Evolutionary conservation across 257 asterid genomes (phyloP).

Genomic region (Linderniella brevidens): DNA sequence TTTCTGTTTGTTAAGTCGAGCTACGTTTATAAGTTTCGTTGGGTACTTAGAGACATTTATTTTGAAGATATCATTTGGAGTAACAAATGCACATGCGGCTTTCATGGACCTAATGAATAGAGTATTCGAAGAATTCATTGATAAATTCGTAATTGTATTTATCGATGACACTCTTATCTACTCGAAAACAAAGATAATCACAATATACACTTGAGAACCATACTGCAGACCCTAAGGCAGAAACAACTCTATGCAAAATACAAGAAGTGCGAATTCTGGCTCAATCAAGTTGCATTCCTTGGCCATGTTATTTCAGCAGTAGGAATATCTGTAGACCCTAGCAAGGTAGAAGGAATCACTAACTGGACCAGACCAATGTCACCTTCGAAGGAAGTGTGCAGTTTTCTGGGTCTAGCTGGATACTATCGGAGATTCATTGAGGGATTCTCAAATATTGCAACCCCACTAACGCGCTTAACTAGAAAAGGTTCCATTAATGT

Average conservation of each 20-base stretch:
- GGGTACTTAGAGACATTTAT: no score
- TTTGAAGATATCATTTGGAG: no score
- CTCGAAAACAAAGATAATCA: not conserved
- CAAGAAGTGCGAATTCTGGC: no score
- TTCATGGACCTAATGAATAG: not conserved
- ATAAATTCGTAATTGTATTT: not conserved
- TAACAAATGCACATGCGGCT: not conserved
- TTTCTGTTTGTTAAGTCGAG: no score
- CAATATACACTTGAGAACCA: not conserved
- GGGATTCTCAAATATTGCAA: not conserved
- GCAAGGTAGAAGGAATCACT: not conserved
- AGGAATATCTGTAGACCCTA: not conserved
- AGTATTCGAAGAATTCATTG: not conserved
- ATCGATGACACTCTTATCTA: not conserved
- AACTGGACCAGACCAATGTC: not conserved
- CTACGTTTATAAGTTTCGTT: no score
- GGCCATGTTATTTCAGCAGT: no score
- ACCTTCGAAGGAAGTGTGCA: not conserved
- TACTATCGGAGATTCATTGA: conserved; percentile 1
- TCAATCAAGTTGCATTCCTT: no score
- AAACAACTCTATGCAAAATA: not conserved
- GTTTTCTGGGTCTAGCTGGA: not conserved
- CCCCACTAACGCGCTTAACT: not conserved
- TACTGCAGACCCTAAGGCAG: not conserved
- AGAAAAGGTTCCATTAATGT: not conserved